Percentiles rank a stretch among this genome's conserved stretches.
phyloP scores from a whole-genome alignment of 257 asterid genomes.

The Penstemon eatonii region DNA sequence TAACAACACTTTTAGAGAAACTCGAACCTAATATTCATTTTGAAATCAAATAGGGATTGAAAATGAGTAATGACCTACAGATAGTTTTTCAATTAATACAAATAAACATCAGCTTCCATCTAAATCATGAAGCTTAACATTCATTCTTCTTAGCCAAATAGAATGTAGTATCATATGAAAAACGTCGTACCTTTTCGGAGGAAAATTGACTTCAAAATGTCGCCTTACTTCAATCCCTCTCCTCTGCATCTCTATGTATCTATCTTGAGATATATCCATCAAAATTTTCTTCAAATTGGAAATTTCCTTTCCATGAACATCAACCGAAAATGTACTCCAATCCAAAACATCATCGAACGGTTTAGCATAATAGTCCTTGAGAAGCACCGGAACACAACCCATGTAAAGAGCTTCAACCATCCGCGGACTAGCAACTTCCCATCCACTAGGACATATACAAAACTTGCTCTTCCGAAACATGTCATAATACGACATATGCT shows the following conservation, averaged over 20 bases:
- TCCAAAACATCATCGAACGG: slow-evolving; percentile 59
- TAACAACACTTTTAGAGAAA: no score
- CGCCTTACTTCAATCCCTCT: slow-evolving; percentile 25
- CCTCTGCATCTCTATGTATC: slow-evolving; percentile 26
- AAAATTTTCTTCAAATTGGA: slow-evolving; percentile 27
- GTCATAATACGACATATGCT: slow-evolving; percentile 42
- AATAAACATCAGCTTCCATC: slow-evolving; percentile 23
- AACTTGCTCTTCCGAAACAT: slow-evolving; percentile 61
- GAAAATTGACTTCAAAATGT: slow-evolving; percentile 20
- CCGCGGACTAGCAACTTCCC: slow-evolving; percentile 69
- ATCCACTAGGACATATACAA: slow-evolving; percentile 63
- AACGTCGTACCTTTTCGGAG: slow-evolving; percentile 45
- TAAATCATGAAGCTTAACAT: slow-evolving; percentile 44
- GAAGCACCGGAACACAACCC: slow-evolving; percentile 61
- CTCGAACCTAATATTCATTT: no score
- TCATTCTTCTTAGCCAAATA: slow-evolving; percentile 59
- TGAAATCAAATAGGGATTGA: no score
- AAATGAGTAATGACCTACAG: no score
- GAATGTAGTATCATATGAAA: slow-evolving; percentile 65
- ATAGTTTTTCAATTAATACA: background rate
- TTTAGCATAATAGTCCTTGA: slow-evolving; percentile 55
- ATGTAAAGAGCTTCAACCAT: slow-evolving; percentile 66
- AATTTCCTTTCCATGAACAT: slow-evolving; percentile 20
- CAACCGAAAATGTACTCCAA: slow-evolving; percentile 50
- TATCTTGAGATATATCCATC: slow-evolving; percentile 22